Percentiles rank a stretch among this genome's conserved stretches.
Evolutionary conservation across 495 filamentous ascomycete genomes (phyloP).

Genomic region (Podospora fimiseda): DNA sequence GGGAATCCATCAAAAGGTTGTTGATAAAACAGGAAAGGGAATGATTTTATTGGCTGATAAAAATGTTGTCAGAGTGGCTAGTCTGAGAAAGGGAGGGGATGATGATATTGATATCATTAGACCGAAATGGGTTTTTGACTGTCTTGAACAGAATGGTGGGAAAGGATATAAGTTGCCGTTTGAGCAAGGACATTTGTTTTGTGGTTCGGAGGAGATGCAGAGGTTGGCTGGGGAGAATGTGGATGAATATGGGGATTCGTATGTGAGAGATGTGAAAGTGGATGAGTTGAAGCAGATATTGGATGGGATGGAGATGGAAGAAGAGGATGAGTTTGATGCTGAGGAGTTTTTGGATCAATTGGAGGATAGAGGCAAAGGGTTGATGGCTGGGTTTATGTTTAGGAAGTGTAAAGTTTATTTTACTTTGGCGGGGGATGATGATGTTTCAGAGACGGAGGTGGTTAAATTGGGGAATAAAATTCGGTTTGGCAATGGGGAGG

Average conservation of each 20-base stretch:
- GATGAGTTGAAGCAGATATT: conserved; percentile 60
- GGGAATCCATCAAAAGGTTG: conserved; percentile 70
- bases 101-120: conserved; percentile 71
- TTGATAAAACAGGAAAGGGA: conserved; percentile 42
- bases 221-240: conserved; percentile 42
- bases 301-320: conserved; percentile 34
- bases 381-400: conserved; percentile 62
- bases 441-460: conserved; percentile 14
- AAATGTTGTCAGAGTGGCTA: conserved; percentile 79
- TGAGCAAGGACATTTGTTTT: conserved; percentile 48
- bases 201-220: conserved; percentile 30
- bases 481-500: conserved; percentile 57
- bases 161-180: conserved; percentile 48
- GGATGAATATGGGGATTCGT: conserved; percentile 80
- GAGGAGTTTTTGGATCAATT: conserved; percentile 48
- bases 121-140: conserved; percentile 82
- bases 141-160: conserved; percentile 55
- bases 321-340: conserved; percentile 24
- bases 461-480: conserved; percentile 41
- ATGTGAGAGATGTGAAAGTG: conserved; percentile 59
- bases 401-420: conserved; percentile 53
- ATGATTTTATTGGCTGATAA: conserved; percentile 76
- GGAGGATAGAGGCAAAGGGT: conserved; percentile 45
- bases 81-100: conserved; percentile 62
- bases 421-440: conserved; percentile 15